Evolutionary conservation across 1,284 basidiomycete genomes (phyloP).

Genomic region (Uromyces viciae-fabae): DNA sequence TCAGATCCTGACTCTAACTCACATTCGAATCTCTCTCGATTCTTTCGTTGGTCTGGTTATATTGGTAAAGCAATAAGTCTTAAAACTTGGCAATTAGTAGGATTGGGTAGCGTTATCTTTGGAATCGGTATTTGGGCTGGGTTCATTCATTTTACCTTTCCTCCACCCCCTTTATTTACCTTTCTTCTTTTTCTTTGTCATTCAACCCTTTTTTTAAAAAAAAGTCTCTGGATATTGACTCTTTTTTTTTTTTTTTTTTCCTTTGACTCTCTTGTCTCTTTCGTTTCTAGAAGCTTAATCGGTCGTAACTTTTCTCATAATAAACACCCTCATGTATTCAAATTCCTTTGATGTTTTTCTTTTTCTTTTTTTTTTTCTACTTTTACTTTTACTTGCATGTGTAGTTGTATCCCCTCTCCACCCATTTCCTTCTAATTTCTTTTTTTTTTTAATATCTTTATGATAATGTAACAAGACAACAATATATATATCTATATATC

Average conservation of each 20-base stretch:
- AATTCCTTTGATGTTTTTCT: no score
- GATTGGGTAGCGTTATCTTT: constrained; percentile 29
- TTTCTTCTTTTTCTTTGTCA: background rate
- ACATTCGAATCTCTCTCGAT: no score
- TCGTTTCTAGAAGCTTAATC: constrained; percentile 6
- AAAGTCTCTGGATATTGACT: background rate
- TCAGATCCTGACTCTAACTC: no score
- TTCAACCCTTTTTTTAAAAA: background rate
- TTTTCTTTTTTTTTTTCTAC: no score
- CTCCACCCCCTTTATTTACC: background rate
- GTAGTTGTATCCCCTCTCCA: no score
- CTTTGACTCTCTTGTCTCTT: background rate
- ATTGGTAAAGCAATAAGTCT: constrained; percentile 4
- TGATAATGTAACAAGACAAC: no score
- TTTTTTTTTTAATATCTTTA: no score
- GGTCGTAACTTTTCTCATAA: background rate
- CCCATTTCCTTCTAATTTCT: no score
- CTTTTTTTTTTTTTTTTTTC: background rate
- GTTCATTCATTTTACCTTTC: background rate
- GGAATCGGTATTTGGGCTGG: constrained; percentile 30
- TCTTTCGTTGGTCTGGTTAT: background rate
- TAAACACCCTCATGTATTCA: background rate
- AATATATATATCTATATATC: no score
- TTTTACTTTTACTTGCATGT: no score
- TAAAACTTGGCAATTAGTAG: constrained; percentile 40